These are phyloP conservation scores for Trichoderma simmonsii DNA, from an alignment of 2,329 filamentous ascomycete genomes.

Conservation along the genomic window DNA sequence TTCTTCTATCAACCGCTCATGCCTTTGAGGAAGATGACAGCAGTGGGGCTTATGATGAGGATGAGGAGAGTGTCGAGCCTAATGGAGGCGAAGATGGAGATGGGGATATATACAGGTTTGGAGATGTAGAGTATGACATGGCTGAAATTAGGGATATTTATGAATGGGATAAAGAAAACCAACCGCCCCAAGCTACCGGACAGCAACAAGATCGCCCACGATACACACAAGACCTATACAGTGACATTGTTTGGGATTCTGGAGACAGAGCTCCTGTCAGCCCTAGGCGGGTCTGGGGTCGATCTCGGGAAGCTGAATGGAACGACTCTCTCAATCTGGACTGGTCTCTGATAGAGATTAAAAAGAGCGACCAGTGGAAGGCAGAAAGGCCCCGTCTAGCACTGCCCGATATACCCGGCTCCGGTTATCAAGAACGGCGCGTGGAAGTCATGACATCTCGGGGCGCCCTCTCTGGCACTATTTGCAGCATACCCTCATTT, in stretches of 20 bases:
- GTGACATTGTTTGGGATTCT: not conserved
- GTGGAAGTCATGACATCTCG: not conserved
- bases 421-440: not conserved
- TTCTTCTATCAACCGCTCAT: not conserved
- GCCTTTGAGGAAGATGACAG: not conserved
- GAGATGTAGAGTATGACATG: not conserved
- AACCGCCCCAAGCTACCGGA: too few relatives aligned
- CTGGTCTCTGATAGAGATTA: not conserved
- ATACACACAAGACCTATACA: not conserved
- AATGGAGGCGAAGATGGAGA: not conserved
- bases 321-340: not conserved
- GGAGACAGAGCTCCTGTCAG: not conserved
- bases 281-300: not conserved
- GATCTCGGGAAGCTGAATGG: not conserved
- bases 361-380: not conserved
- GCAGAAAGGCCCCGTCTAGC: not conserved
- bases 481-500: not conserved
- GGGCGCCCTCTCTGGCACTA: not conserved
- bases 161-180: not conserved
- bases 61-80: not conserved
- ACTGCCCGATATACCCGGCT: not conserved
- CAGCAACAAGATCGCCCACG: not conserved
- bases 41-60: not conserved
- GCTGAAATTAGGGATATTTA: not conserved
- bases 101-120: not conserved